These are phyloP conservation scores for Tagetes erecta DNA, from an alignment of 129 eudicot genomes.

Conservation along the genomic window DNA sequence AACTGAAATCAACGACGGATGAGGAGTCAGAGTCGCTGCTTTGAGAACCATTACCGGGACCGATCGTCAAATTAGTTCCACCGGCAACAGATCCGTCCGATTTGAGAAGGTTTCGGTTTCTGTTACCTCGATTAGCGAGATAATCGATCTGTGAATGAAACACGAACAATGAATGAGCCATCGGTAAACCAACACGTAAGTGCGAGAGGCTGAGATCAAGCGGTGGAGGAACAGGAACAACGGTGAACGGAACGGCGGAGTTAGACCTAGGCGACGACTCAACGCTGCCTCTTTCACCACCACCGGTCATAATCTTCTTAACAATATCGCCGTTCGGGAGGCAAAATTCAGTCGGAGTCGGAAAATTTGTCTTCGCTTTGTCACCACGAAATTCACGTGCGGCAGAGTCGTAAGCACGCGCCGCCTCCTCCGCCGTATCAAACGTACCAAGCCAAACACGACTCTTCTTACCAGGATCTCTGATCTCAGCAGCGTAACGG, in stretches of 20 bases:
- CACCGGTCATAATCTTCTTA: constrained; percentile 22
- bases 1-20: constrained; percentile 42
- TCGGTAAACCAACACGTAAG: constrained; percentile 23
- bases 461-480: constrained; percentile 62
- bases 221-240: constrained; percentile 28
- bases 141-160: constrained; percentile 38
- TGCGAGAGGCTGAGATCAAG: constrained; percentile 50
- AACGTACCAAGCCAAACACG: constrained; percentile 73
- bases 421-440: constrained; percentile 54
- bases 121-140: not conserved
- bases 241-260: constrained; percentile 26
- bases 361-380: constrained; percentile 58
- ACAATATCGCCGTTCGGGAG: constrained; percentile 7
- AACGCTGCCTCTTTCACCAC: constrained; percentile 55
- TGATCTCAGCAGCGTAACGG: constrained; percentile 68
- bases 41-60: constrained; percentile 29
- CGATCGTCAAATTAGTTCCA: constrained; percentile 17
- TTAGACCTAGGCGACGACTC: constrained; percentile 41
- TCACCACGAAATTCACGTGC: constrained; percentile 56
- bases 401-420: constrained; percentile 54
- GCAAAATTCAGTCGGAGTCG: constrained; percentile 28
- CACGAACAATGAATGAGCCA: constrained; percentile 42
- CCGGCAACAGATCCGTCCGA: constrained; percentile 22
- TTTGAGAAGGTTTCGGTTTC: constrained; percentile 25
- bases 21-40: constrained; percentile 52